Evolutionary conservation across 1,284 basidiomycete species (phyloP), one percentile per base, ranked within the genome.

Genomic region (Sanguinoderma infundibulare): DNA sequence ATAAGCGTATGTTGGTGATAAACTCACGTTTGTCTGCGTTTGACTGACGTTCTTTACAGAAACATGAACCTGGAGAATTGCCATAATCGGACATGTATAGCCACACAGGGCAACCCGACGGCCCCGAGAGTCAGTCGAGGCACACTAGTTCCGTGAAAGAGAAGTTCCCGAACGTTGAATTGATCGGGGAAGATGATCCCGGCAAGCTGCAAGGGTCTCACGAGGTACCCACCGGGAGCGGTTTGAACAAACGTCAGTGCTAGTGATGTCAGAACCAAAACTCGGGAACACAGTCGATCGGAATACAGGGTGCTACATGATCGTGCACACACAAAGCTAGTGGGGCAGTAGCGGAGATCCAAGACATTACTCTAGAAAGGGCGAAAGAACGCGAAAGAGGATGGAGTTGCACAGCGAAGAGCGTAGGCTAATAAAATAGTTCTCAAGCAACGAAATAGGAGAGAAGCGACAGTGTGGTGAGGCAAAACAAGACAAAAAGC

Each of bases 381-480:
- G 42, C 30, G 50, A 55, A 55, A 20, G 22, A 55, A 49, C 62
- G 58, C 62, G 64, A 60, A 59, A 58, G 66, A 39, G 56, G 24
- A 64, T 44, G 58, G 55, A 39, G 20, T 28, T 9, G 28, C 36
- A 58, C 53, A 56, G 47, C 38, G 60, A 69, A 69, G 58, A 62
- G 65, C 68, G 61, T 66, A 67, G 66, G 62, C 61, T 64, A 70
- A 73, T 70, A 73, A 71, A 57, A 67, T 68, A 71, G 60, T 62
- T 57, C 57, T 57, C 64, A 67, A 68, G 66, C 61, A 63, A 46
- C 14, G 55, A 55, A 55, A 63, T 57, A 63, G 53, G 47, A 36
- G 42, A 22, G 40, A n/a, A 22, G 36, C 26, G 39, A 44, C 14
- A 20, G 56, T 54, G 64, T 62, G 55, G 42, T n/a, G 36, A 53